A percentile compares a stretch with the other conserved stretches of the same genome.
These are phyloP conservation scores for Blechomonas ayalai DNA, from an alignment of 208 protist genomes.

Conservation along the genomic window DNA sequence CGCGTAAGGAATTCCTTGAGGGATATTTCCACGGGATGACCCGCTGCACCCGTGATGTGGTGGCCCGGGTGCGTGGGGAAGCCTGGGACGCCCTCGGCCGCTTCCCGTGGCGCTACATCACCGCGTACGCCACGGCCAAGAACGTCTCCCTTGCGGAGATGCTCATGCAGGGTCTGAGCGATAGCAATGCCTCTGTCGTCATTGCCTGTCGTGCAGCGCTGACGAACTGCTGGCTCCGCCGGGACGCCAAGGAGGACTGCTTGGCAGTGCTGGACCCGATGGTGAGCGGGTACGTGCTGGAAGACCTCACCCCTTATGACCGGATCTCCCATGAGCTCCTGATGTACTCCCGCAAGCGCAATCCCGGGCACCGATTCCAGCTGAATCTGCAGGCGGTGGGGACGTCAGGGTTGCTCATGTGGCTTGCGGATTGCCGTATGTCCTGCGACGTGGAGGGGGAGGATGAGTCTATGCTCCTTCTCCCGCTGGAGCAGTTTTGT, in stretches of 20 bases:
- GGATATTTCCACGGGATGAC: constrained; percentile 86
- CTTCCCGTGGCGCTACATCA: constrained; percentile 82
- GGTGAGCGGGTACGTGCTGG: constrained; percentile 25
- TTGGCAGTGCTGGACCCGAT: constrained; percentile 62
- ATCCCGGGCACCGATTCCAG: constrained; percentile 22
- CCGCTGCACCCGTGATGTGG: constrained; percentile 61
- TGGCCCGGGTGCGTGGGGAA: constrained; percentile 69
- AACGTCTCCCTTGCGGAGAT: constrained; percentile 34
- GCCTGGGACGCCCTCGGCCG: constrained; percentile 81
- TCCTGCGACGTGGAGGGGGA: constrained; percentile 43
- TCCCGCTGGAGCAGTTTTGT: constrained; percentile 67
- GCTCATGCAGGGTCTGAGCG: constrained; percentile 49
- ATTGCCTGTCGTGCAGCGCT: constrained; percentile 73
- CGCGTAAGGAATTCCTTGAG: constrained; percentile 80
- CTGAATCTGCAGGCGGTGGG: constrained; percentile 45
- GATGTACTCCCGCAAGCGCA: constrained; percentile 39
- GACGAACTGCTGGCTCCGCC: constrained; percentile 81
- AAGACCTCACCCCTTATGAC: constrained; percentile 45
- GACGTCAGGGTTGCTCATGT: constrained; percentile 61
- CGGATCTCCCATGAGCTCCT: constrained; percentile 54
- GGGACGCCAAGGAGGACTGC: constrained; percentile 62
- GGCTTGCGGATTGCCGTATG: constrained; percentile 60
- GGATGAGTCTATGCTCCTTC: constrained; percentile 42
- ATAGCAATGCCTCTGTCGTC: constrained; percentile 53
- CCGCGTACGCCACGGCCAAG: constrained; percentile 64